Evolutionary conservation across 2,329 filamentous ascomycete genomes (phyloP), one percentile per base, ranked within the genome.

Genomic region (Aspergillus ustus): DNA sequence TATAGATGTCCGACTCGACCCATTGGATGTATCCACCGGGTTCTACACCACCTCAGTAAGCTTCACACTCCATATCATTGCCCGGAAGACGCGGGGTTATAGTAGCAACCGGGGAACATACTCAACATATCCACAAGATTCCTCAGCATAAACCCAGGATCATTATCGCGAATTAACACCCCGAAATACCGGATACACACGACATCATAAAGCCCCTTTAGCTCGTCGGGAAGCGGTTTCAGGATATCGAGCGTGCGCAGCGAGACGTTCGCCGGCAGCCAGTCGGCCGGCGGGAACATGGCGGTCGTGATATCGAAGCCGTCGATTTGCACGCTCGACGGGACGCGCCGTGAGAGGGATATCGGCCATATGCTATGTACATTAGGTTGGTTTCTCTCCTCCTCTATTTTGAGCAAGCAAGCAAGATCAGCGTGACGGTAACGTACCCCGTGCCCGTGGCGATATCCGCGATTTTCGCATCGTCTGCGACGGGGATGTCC

Each of bases 291-390:
- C 7, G 55, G 55, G 28, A 58, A 58, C 55, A 44, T 34, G 46
- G 25, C 37, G 22, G 29, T 46, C 7, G 55, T 51, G 31, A 58
- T 44, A n/a, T 58, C 55, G 55, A 52, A 58, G n/a, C 55, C 55
- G 48, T 58, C 46, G 20, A 58, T 49, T 3, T 49, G 31, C 6
- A 52, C 48, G 4, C 31, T 51, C 8, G 46, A 7, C 0, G 55
- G 55, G 20, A 51, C 17, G 29, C 13, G 34, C 29, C 31, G 17
- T 17, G 31, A 37, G 22, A 25, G 13, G 15, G 34, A 43, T 15
- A 51, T n/a, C 3, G 51, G 54, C 29, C 45, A 49, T 19, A 57
- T 57, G n/a, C 54, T 54, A 44, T 34, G 2, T 5, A 48, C 4
- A 8, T n/a, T 31, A 15, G 22, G 22, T n/a, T 29, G 13, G 9